Conservation (phyloP, 169 alveolate species). For the Plasmodium gallinaceum region DNA sequence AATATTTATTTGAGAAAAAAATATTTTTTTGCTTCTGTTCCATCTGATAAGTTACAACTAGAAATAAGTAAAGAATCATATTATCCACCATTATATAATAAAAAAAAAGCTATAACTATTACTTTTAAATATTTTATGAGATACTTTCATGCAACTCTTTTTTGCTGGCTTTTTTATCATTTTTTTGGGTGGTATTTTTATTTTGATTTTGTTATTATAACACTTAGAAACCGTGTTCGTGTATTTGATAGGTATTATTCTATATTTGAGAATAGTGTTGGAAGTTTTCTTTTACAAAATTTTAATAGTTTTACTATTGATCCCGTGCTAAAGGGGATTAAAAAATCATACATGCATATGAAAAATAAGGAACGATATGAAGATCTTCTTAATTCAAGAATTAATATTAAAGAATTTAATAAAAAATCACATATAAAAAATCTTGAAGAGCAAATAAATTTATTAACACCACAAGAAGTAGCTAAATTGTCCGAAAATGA, state of each 20-base stretch:
- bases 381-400: slow-evolving; percentile 16
- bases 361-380: slow-evolving; percentile 1
- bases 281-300: slow-evolving; percentile 7
- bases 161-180: too few species aligned
- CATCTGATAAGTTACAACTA: too few species aligned
- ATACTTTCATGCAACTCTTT: too few species aligned
- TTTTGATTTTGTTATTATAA: not conserved
- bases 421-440: slow-evolving; percentile 1
- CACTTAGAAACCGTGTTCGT: slow-evolving; percentile 21
- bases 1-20: not conserved
- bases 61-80: too few species aligned
- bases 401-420: slow-evolving; percentile 9
- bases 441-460: slow-evolving; percentile 3
- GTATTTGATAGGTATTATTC: slow-evolving; percentile 18
- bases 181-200: too few species aligned
- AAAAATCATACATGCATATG: slow-evolving; percentile 7
- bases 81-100: too few species aligned
- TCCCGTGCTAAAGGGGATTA: not conserved
- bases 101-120: too few species aligned
- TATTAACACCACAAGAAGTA: slow-evolving; percentile 39
- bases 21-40: too few species aligned
- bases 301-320: slow-evolving; percentile 29
- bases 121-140: too few species aligned
- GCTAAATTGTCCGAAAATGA: not conserved
- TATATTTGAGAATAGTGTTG: slow-evolving; percentile 7